These are phyloP conservation scores for Coniosporium tulheliwenetii DNA, from an alignment of 2,329 filamentous ascomycete species.

Conservation along the genomic window DNA sequence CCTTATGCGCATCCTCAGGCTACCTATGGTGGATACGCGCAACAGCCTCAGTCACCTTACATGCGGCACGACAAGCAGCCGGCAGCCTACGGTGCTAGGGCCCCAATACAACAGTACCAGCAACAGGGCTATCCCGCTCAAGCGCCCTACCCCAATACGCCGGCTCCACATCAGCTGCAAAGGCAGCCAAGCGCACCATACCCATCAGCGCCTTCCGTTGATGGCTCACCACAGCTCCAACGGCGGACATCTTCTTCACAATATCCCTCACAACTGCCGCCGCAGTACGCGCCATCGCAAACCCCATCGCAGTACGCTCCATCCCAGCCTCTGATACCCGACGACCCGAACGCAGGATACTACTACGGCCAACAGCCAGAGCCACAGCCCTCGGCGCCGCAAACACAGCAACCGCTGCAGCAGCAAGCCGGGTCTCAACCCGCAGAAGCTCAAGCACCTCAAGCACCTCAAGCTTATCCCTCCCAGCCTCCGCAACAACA, in stretches of 20 bases:
- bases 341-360: constrained; percentile 41
- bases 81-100: constrained; percentile 7
- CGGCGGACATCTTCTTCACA: too few relatives aligned
- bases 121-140: constrained; percentile 18
- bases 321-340: constrained; percentile 15
- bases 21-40: constrained; percentile 33
- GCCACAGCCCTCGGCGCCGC: constrained; percentile 2
- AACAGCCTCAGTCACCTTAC: constrained; percentile 25
- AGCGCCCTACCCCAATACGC: constrained; percentile 14
- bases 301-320: constrained; percentile 18
- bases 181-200: constrained; percentile 17
- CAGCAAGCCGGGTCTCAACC: constrained; percentile 6
- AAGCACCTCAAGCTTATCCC: constrained; percentile 1
- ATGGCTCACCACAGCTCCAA: too few relatives aligned
- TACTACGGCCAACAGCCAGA: constrained; percentile 33
- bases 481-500: neutral
- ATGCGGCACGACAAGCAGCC: constrained; percentile 18
- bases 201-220: constrained; percentile 3
- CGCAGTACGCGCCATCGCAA: constrained; percentile 13
- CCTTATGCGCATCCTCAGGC: constrained; percentile 34
- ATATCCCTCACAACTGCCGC: constrained; percentile 13
- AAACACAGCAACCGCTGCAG: too few relatives aligned
- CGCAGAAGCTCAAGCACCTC: constrained; percentile 5
- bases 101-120: constrained; percentile 12
- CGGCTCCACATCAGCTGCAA: constrained; percentile 12